phyloP scores from a whole-genome alignment of 768 basidiomycete species.

The Termitomyces sp. region DNA sequence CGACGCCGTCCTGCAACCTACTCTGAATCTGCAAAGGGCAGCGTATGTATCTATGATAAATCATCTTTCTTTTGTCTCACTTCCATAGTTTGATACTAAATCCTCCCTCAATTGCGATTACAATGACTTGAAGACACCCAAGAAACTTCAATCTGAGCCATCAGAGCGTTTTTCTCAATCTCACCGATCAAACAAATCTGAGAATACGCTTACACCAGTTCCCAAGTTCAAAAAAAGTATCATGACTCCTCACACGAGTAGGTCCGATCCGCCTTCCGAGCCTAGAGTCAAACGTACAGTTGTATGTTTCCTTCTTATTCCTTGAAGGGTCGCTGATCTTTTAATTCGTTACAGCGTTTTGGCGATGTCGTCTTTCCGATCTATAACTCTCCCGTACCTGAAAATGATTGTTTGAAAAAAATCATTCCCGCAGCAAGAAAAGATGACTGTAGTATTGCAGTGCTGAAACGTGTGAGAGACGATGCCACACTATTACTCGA shows the following conservation, averaged over 20 bases:
- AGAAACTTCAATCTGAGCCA: not conserved
- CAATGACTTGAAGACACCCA: not conserved
- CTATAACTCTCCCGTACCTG: no score
- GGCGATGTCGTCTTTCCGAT: constrained; percentile 2
- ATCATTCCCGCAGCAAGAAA: not conserved
- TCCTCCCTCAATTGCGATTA: not conserved
- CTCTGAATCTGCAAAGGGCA: not conserved
- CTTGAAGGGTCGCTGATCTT: not conserved
- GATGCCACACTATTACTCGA: not conserved
- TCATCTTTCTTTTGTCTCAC: not conserved
- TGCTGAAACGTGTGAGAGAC: not conserved
- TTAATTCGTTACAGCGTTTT: not conserved
- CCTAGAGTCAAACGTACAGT: not conserved
- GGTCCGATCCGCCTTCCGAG: not conserved
- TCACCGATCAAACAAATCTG: not conserved
- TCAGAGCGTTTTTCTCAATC: not conserved
- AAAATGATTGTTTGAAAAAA: not conserved
- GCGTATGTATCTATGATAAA: not conserved
- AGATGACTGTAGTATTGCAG: not conserved
- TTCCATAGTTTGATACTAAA: not conserved
- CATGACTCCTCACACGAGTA: not conserved
- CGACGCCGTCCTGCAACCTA: not conserved
- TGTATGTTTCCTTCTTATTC: not conserved
- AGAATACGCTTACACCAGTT: not conserved
- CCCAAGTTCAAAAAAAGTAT: not conserved